phyloP scores from a whole-genome alignment of 805 yeast genomes.

The Wickerhamomyces bisporus region DNA sequence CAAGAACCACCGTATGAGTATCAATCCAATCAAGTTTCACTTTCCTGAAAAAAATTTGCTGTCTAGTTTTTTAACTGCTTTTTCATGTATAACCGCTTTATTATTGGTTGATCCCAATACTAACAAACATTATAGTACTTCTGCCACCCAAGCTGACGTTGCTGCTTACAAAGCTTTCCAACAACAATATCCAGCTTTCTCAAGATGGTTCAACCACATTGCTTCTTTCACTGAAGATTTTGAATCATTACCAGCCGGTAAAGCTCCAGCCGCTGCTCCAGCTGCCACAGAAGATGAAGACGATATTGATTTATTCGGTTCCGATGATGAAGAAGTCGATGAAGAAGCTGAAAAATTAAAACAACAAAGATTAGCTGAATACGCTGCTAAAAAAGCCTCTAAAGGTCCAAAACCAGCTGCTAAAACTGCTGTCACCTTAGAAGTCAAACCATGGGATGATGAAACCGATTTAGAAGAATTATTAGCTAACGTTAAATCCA shows the following conservation, averaged over 20 bases:
- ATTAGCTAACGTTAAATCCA: constrained; percentile 77
- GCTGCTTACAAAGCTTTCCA: constrained; percentile 92
- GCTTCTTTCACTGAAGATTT: constrained; percentile 89
- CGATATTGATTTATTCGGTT: constrained; percentile 91
- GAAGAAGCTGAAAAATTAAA: constrained; percentile 96
- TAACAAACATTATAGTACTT: constrained; percentile 64
- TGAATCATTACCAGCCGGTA: constrained; percentile 72
- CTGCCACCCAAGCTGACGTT: constrained; percentile 95
- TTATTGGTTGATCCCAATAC: too few species aligned
- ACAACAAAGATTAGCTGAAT: constrained; percentile 96
- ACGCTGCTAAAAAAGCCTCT: constrained; percentile 95
- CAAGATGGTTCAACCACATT: constrained; percentile 99
- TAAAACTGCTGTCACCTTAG: constrained; percentile 93
- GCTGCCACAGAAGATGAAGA: constrained; percentile 79
- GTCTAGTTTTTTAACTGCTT: too few species aligned
- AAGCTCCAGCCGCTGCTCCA: constrained; percentile 44
- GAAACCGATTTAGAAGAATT: constrained; percentile 93
- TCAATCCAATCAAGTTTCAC: constrained; percentile 46
- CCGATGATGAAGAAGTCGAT: constrained; percentile 87
- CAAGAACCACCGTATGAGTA: constrained; percentile 95
- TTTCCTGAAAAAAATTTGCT: constrained; percentile 35
- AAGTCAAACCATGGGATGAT: constrained; percentile 99
- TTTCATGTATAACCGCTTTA: too few species aligned
- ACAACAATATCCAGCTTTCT: constrained; percentile 83
- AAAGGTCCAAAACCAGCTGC: constrained; percentile 98